Evolutionary conservation across 805 yeast species (phyloP), one percentile per base, ranked within the genome.

Genomic region (Wickerhamia fluorescens): DNA sequence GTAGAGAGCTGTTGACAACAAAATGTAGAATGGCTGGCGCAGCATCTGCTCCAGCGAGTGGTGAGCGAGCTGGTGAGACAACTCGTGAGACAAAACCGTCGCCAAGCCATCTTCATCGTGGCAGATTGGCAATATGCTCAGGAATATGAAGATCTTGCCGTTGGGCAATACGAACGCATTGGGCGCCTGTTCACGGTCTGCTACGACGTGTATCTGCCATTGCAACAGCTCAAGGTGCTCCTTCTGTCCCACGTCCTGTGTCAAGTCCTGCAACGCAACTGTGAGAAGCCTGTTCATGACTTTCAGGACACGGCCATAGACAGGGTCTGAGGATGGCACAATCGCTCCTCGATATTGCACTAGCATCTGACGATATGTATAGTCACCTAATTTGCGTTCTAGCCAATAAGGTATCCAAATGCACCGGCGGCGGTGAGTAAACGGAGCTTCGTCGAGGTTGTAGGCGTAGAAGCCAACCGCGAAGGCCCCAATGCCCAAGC

Each of bases 81-180:
- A 72, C 46, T 92, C 99, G 51, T 92, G 99, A 0, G 95, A 66
- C 25, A 92, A 60, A 3, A 92, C 96, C 0, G 97, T 87, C n/a
- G 97, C 97, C 25, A 92, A 57, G 2, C 96, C 96, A 50, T 86
- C 94, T 29, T 86, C 94, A 47, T 83, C 77, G 15, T 61, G 58
- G 51, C 95, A 79, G 17, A 92, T 73, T 2, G 83, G 81, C 26
- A 92, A 50, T 23, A 92, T 84, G 7, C 83, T 73, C 25, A 79
- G 67, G 47, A 83, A 85, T 12, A 92, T 87, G 56, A 92, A 92
- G 24, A 92, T 95, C 53, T 88, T 88, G 5, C 98, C 98, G 36
- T 92, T 89, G 13, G 97, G 97, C 20, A 92, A 63, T 12, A 92
- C 95, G 57, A 92, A 89, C 1, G 98, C 98, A 57, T 92, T 92